Evolutionary conservation across 148 eudicot genomes (phyloP).

Genomic region (Rhododendron henanense): DNA sequence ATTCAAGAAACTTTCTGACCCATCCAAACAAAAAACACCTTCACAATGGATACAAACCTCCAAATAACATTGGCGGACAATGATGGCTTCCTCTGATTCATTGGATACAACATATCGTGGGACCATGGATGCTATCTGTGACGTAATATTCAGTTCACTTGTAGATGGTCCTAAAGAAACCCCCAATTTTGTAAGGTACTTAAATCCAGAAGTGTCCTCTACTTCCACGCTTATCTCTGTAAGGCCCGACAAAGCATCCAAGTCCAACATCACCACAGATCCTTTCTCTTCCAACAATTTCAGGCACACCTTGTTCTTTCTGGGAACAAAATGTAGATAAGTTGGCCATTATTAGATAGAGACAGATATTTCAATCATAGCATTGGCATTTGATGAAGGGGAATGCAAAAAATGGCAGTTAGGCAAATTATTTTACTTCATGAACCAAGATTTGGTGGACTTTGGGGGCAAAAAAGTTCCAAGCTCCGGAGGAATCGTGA

Average conservation of each 20-base stretch:
- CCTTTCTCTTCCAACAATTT: slow-evolving; percentile 61
- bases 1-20: not conserved
- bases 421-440: slow-evolving; percentile 56
- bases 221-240: slow-evolving; percentile 69
- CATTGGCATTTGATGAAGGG: not conserved
- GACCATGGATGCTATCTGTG: slow-evolving; percentile 59
- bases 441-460: slow-evolving; percentile 76
- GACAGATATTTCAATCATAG: not conserved
- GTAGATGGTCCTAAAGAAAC: slow-evolving; percentile 66
- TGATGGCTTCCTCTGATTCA: slow-evolving; percentile 60
- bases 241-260: slow-evolving; percentile 88
- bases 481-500: slow-evolving; percentile 45
- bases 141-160: slow-evolving; percentile 44
- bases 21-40: not conserved
- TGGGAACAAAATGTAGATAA: slow-evolving; percentile 24
- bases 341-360: not conserved
- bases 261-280: slow-evolving; percentile 58
- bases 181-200: slow-evolving; percentile 57
- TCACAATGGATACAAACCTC: slow-evolving; percentile 50
- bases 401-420: not conserved
- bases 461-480: slow-evolving; percentile 71
- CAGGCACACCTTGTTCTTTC: slow-evolving; percentile 63
- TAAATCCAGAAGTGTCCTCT: slow-evolving; percentile 39
- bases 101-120: slow-evolving; percentile 75
- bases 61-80: slow-evolving; percentile 65